phyloP scores from a whole-genome alignment of 2,329 filamentous ascomycete genomes.

The Bipolaris cookei region DNA sequence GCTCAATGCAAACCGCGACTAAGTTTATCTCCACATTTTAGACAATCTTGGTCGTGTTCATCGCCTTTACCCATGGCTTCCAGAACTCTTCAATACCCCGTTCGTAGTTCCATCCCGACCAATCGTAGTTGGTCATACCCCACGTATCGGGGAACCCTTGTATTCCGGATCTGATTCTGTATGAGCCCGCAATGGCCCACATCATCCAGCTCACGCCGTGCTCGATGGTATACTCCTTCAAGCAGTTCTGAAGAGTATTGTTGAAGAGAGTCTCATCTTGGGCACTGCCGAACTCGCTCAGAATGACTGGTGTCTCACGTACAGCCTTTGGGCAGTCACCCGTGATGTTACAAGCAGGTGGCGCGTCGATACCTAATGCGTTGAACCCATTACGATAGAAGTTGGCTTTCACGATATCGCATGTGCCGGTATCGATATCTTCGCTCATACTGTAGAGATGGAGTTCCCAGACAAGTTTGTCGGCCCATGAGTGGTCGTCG shows the following conservation, averaged over 20 bases:
- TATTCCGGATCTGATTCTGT: conserved; percentile 54
- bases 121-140: conserved; percentile 57
- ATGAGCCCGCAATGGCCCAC: conserved; percentile 59
- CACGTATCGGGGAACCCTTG: conserved; percentile 58
- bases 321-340: conserved; percentile 44
- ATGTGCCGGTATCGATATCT: conserved; percentile 54
- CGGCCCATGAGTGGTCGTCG: conserved; percentile 54
- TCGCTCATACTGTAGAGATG: conserved; percentile 60
- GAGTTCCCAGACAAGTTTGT: conserved; percentile 67
- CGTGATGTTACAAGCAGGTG: conserved; percentile 46
- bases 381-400: conserved; percentile 61
- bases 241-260: conserved; percentile 56
- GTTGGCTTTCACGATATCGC: conserved; percentile 56
- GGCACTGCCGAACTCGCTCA: conserved; percentile 48
- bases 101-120: conserved; percentile 56
- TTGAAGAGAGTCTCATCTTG: conserved; percentile 52
- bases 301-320: conserved; percentile 46
- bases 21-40: not conserved
- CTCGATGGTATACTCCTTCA: conserved; percentile 54
- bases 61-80: conserved; percentile 58
- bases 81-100: conserved; percentile 57
- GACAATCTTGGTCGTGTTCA: conserved; percentile 40
- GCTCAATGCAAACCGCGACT: not conserved
- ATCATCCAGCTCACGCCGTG: conserved; percentile 58
- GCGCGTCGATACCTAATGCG: conserved; percentile 48